phyloP scores from a whole-genome alignment of 2,329 filamentous ascomycete species.

The Hypoxylon sp. region DNA sequence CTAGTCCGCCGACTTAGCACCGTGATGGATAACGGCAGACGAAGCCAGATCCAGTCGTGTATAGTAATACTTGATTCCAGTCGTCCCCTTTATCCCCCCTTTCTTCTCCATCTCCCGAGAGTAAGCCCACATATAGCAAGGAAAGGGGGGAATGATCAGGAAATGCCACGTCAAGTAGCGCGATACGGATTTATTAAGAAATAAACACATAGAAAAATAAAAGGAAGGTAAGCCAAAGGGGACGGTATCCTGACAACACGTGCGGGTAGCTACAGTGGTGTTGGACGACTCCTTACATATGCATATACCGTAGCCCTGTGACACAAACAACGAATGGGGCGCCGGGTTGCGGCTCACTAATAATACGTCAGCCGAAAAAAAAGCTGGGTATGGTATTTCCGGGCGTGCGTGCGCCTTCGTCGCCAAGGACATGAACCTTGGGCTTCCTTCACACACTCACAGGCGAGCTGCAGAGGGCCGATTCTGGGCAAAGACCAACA shows the following conservation, averaged over 20 bases:
- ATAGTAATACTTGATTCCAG: conserved; percentile 2
- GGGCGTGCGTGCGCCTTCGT: background rate
- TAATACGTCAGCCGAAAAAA: conserved; percentile 34
- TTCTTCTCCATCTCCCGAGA: conserved; percentile 22
- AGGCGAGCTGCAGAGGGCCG: conserved; percentile 37
- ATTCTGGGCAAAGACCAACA: conserved; percentile 16
- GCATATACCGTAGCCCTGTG: conserved; percentile 44
- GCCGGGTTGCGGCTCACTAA: conserved; percentile 40
- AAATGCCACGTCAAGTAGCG: conserved; percentile 41
- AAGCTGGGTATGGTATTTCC: conserved; percentile 25
- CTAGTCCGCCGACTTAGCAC: conserved; percentile 10
- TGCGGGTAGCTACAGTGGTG: conserved; percentile 36
- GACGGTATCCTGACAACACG: conserved; percentile 32
- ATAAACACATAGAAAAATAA: background rate
- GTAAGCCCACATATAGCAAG: conserved; percentile 28
- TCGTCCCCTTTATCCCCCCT: background rate
- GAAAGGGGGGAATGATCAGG: conserved; percentile 29
- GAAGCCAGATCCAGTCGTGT: conserved; percentile 2
- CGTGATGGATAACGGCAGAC: conserved; percentile 9
- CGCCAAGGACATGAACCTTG: background rate
- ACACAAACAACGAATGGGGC: conserved; percentile 30
- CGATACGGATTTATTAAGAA: conserved; percentile 27
- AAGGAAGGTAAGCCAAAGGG: conserved; percentile 25
- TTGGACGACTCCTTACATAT: conserved; percentile 36
- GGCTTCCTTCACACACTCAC: background rate